Evolutionary conservation across 371 early-diverging fungal genomes (phyloP).

Genomic region (Coemansia sp.): DNA sequence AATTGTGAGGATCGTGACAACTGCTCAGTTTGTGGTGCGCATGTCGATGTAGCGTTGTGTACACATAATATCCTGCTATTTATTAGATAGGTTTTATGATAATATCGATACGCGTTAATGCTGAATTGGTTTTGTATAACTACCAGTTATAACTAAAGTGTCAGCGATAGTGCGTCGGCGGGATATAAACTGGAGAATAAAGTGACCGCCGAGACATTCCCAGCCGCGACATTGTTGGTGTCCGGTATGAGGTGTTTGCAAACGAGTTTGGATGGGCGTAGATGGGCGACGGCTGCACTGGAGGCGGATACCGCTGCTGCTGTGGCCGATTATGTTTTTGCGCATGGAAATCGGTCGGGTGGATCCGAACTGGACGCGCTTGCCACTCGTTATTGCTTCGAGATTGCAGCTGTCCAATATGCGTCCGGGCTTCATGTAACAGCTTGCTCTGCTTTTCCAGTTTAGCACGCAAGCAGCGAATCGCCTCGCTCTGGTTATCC

Average conservation of each 20-base stretch:
- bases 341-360: background rate
- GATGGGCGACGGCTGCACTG: background rate
- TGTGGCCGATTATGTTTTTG: background rate
- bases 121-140: background rate
- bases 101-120: background rate
- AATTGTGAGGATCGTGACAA: no score
- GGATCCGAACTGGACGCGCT: background rate
- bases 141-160: background rate
- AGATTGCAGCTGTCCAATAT: constrained; percentile 19
- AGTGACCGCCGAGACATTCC: constrained; percentile 10
- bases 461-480: constrained; percentile 12
- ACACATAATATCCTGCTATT: no score
- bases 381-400: background rate
- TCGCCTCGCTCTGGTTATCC: constrained; percentile 24
- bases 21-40: background rate
- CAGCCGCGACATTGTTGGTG: constrained; percentile 1
- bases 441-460: constrained; percentile 28
- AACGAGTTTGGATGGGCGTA: background rate
- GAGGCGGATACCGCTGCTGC: background rate
- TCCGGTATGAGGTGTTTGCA: background rate
- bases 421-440: constrained; percentile 19
- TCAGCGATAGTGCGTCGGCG: no score
- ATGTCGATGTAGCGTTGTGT: no score
- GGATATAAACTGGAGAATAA: constrained; percentile 9
- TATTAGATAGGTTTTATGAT: no score